Percentiles rank a stretch among this genome's conserved stretches.
phyloP scores from a whole-genome alignment of 2,329 filamentous ascomycete species.

The Hymenoscyphus infarciens region DNA sequence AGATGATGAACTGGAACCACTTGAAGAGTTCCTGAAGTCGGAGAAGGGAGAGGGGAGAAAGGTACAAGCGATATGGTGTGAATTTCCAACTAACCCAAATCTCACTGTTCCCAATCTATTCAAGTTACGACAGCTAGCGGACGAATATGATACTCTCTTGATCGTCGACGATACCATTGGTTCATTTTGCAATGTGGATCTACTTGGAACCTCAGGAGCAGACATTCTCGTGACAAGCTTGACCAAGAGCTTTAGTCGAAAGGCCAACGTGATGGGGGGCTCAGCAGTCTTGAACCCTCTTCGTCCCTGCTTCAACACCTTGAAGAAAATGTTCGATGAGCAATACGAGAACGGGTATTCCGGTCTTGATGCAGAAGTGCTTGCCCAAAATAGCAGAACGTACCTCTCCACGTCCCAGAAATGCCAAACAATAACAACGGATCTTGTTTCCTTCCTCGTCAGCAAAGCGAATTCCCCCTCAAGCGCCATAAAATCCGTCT shows the following conservation, averaged over 20 bases:
- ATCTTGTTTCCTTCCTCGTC: slow-evolving; percentile 40
- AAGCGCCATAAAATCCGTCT: slow-evolving; percentile 39
- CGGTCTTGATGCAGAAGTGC: slow-evolving; percentile 42
- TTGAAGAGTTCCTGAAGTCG: slow-evolving; percentile 44
- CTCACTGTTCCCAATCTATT: slow-evolving; percentile 41
- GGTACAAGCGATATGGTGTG: slow-evolving; percentile 47
- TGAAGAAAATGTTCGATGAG: slow-evolving; percentile 35
- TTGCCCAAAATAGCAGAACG: slow-evolving; percentile 44
- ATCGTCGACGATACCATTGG: slow-evolving; percentile 39
- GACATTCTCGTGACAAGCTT: slow-evolving; percentile 51
- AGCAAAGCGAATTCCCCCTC: slow-evolving; percentile 21
- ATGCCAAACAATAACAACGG: slow-evolving; percentile 43
- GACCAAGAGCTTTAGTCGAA: slow-evolving; percentile 58
- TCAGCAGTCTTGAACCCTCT: slow-evolving; percentile 47
- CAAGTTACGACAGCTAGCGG: slow-evolving; percentile 40
- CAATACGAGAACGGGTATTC: slow-evolving; percentile 46
- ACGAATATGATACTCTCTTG: slow-evolving; percentile 34
- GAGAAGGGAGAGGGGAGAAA: slow-evolving; percentile 33
- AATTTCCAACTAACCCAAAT: slow-evolving; percentile 49
- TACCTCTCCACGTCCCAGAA: slow-evolving; percentile 40
- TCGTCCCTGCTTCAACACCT: slow-evolving; percentile 39
- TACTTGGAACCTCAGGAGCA: slow-evolving; percentile 40
- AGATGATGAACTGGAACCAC: slow-evolving; percentile 39
- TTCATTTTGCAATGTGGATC: slow-evolving; percentile 40
- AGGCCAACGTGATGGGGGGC: slow-evolving; percentile 53